These are phyloP conservation scores for Xylaria sp. DNA, from an alignment of 2,329 filamentous ascomycete species.

Conservation along the genomic window DNA sequence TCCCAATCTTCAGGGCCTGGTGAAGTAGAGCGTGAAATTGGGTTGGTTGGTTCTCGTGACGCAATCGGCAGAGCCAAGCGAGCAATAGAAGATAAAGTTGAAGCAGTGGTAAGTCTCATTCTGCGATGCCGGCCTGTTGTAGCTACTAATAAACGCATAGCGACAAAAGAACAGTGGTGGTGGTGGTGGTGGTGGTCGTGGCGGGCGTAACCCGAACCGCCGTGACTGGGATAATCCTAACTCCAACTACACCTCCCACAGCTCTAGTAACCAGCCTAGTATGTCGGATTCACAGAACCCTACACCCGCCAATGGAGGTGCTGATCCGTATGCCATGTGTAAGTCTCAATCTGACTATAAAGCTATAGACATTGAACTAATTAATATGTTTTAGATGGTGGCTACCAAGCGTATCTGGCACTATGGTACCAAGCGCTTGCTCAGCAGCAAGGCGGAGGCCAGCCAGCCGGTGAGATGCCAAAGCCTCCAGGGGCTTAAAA, in stretches of 20 bases:
- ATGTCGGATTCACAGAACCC: conserved; percentile 52
- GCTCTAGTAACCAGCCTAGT: conserved; percentile 56
- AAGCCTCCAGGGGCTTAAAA: conserved; percentile 55
- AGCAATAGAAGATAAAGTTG: conserved; percentile 91
- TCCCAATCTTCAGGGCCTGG: conserved; percentile 80
- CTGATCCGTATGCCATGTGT: conserved; percentile 82
- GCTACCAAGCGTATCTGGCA: conserved; percentile 82
- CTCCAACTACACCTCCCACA: conserved; percentile 63
- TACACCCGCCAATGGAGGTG: conserved; percentile 61
- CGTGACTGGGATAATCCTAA: conserved; percentile 67
- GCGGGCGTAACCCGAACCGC: conserved; percentile 51
- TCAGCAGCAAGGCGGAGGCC: conserved; percentile 56
- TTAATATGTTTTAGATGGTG: conserved; percentile 68
- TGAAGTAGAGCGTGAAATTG: conserved; percentile 87
- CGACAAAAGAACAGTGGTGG: conserved; percentile 66
- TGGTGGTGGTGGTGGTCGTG: conserved; percentile 58
- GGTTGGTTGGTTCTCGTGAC: conserved; percentile 80
- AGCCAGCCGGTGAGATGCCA: conserved; percentile 51
- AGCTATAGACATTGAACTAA: conserved; percentile 41
- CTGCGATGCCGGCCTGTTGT: not conserved
- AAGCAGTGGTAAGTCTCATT: conserved; percentile 76
- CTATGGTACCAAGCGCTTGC: conserved; percentile 81
- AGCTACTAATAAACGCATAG: conserved; percentile 53
- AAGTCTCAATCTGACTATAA: conserved; percentile 51
- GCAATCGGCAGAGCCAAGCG: conserved; percentile 83